Evolutionary conservation across 2,329 filamentous ascomycete genomes (phyloP), one percentile per base, ranked within the genome.

Genomic region (Ascochyta lentis): DNA sequence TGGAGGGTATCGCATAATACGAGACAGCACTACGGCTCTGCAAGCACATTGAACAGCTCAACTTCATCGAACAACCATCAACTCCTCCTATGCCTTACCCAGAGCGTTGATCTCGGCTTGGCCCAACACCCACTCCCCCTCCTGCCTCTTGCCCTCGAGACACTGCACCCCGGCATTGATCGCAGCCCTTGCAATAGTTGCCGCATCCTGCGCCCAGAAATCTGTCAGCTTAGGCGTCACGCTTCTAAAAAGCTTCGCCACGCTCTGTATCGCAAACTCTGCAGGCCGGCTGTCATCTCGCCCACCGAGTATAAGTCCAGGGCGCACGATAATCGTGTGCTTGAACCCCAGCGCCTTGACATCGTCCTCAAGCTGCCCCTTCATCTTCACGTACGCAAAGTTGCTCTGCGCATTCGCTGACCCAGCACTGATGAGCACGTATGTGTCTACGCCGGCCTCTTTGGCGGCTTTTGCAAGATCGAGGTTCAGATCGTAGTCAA

Each of bases 401-500:
- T 87, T 58, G n/a, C 51, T 53, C 1, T 38, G 83, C 77, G 68
- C 80, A 77, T 72, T 84, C n/a, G 79, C 80, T 46, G 75, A 78
- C 1, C 67, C 78, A 22, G 83, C 81, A 0, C 89, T 92, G 52
- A 96, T 83, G 61, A 96, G 87, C 22, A 97, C 89, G 69, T 89
- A 96, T 2, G 88, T 89, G 63, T 86, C 86, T 10, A 86, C 84
- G 33, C 91, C 91, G 0, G 87, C 85, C 4, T 83, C 83, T 70
- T 89, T 91, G 39, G 93, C 91, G 0, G 89, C 87, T 58, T 84
- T 83, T 3, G 91, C 92, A 23, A 96, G 81, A 61, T 89, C 87
- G 44, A 96, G 76, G 76, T 96, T 96, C 40, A 96, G 81, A 70
- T 95, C 92, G 71, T 92, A 86, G 78, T 97, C 94, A 61, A 97